Conservation (phyloP, 2,329 filamentous ascomycete genomes). For the Diaporthe aspalathi region DNA sequence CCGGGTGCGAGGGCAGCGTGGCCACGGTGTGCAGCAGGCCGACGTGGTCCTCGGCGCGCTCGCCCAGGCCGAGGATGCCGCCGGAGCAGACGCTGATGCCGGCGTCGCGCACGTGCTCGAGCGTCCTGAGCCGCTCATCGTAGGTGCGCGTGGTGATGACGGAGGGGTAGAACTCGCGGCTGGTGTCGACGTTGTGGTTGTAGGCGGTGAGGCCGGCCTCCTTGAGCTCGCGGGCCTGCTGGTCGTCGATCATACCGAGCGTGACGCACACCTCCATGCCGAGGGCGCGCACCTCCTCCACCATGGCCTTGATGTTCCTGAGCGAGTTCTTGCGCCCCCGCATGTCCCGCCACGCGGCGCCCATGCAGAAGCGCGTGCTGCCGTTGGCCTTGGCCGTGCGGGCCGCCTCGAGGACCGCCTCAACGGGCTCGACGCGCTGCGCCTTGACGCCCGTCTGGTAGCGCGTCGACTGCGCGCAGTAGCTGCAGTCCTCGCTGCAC, state of each 20-base stretch:
- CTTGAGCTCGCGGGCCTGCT: slow-evolving; percentile 85
- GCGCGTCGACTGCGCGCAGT: slow-evolving; percentile 89
- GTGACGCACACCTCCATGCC: slow-evolving; percentile 96
- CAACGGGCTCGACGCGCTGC: slow-evolving; percentile 81
- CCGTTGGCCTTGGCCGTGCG: slow-evolving; percentile 83
- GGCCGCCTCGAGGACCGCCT: slow-evolving; percentile 83
- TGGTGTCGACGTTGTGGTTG: slow-evolving; percentile 95
- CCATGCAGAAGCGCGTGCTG: slow-evolving; percentile 94
- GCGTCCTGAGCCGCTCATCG: slow-evolving; percentile 85
- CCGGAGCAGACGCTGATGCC: slow-evolving; percentile 92
- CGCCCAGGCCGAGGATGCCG: slow-evolving; percentile 87
- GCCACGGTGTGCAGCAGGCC: slow-evolving; percentile 86
- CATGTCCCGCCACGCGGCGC: slow-evolving; percentile 95
- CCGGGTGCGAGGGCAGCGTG: slow-evolving; percentile 83
- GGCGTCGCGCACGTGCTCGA: slow-evolving; percentile 83
- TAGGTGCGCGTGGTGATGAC: slow-evolving; percentile 89
- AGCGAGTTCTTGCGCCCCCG: slow-evolving; percentile 86
- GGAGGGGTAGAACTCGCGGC: slow-evolving; percentile 86
- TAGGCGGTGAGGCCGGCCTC: slow-evolving; percentile 88
- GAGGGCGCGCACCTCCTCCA: slow-evolving; percentile 81
- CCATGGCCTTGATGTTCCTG: slow-evolving; percentile 88
- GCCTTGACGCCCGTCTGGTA: slow-evolving; percentile 83
- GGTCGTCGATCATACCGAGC: slow-evolving; percentile 87
- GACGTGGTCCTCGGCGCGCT: slow-evolving; percentile 81
- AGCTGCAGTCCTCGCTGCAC: slow-evolving; percentile 92